Evolutionary conservation across 2,329 filamentous ascomycete genomes (phyloP).

Genomic region (Fusarium albidum): DNA sequence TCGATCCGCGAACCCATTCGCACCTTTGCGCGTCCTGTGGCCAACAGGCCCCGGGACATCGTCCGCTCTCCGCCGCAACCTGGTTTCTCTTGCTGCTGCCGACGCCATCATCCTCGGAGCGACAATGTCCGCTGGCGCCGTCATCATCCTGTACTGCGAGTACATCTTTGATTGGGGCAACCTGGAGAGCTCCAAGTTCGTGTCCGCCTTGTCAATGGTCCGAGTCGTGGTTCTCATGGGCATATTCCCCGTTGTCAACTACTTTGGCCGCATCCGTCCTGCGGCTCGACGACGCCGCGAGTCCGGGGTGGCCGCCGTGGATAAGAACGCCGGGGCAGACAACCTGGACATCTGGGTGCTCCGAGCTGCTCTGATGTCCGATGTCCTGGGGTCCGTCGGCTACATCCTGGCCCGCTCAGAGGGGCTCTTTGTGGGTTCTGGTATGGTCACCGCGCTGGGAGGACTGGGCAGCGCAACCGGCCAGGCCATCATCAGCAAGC

Average conservation of each 20-base stretch:
- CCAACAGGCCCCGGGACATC: constrained; percentile 72
- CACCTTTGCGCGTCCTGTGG: constrained; percentile 79
- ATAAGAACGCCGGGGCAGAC: constrained; percentile 75
- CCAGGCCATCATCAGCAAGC: constrained; percentile 87
- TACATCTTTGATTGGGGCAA: constrained; percentile 84
- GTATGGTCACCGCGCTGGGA: constrained; percentile 77
- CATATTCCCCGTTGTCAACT: constrained; percentile 79
- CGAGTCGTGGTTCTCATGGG: constrained; percentile 80
- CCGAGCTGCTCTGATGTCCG: constrained; percentile 76
- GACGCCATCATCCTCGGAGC: constrained; percentile 86
- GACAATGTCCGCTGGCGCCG: constrained; percentile 80
- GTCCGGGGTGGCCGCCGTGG: constrained; percentile 46
- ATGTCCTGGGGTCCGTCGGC: constrained; percentile 77
- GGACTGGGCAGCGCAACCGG: constrained; percentile 87
- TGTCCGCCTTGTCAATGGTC: constrained; percentile 79
- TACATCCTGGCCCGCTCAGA: constrained; percentile 73
- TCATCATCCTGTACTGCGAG: constrained; percentile 84
- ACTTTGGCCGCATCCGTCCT: constrained; percentile 71
- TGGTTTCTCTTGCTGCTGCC: constrained; percentile 80
- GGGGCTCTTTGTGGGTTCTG: constrained; percentile 73
- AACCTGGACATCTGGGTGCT: constrained; percentile 80
- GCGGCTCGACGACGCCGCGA: constrained; percentile 51
- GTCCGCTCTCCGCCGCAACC: constrained; percentile 74
- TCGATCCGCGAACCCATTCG: constrained; percentile 71
- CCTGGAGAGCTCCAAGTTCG: constrained; percentile 80